A percentile compares a stretch with the other conserved stretches of the same genome.
Conservation (phyloP, 2,329 filamentous ascomycete species). For the Blastomyces silverae region DNA sequence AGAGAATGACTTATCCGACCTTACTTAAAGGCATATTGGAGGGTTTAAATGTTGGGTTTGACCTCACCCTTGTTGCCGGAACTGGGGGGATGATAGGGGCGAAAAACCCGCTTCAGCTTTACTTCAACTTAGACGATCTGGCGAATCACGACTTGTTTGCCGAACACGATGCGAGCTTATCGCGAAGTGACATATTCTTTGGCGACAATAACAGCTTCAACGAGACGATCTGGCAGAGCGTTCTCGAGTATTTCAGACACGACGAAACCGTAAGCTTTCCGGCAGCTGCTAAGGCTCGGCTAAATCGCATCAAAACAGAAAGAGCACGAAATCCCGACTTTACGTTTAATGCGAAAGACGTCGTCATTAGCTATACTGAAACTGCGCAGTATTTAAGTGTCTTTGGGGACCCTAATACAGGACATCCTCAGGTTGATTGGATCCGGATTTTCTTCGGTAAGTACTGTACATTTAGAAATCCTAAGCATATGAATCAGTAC, state of each 20-base stretch:
- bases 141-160: constrained; percentile 31
- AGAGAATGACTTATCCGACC: constrained; percentile 27
- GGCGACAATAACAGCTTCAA: constrained; percentile 35
- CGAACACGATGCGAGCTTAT: constrained; percentile 35
- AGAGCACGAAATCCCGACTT: constrained; percentile 29
- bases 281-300: constrained; percentile 29
- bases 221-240: constrained; percentile 25
- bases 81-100: constrained; percentile 23
- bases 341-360: constrained; percentile 30
- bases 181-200: constrained; percentile 30
- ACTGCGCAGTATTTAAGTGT: constrained; percentile 34
- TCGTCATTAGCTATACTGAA: constrained; percentile 35
- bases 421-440: constrained; percentile 31
- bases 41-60: constrained; percentile 30
- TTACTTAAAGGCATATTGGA: constrained; percentile 25
- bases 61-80: constrained; percentile 27
- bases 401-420: constrained; percentile 31
- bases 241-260: constrained; percentile 27
- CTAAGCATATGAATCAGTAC: constrained; percentile 9
- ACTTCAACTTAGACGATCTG: constrained; percentile 25
- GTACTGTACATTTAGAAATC: not conserved
- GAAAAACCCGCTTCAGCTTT: constrained; percentile 19
- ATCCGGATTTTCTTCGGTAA: constrained; percentile 30
- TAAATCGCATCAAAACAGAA: constrained; percentile 28
- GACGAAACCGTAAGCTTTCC: constrained; percentile 19